These are phyloP conservation scores for Voacanga thouarsii DNA, from an alignment of 257 asterid genomes.

Conservation along the genomic window DNA sequence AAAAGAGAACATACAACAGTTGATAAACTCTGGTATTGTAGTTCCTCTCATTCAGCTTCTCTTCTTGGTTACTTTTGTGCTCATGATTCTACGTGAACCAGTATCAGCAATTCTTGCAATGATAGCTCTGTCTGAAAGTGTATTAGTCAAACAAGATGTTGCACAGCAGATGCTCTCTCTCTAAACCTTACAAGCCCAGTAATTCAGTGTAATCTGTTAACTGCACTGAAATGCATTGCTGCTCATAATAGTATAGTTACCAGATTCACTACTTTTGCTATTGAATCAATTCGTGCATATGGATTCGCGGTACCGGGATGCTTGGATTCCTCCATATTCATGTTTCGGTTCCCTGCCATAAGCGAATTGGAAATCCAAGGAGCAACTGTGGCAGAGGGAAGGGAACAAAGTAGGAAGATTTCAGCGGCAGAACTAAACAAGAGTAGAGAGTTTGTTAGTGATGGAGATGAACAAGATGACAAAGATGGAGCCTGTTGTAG, in stretches of 20 bases:
- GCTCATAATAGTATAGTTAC: constrained; percentile 44
- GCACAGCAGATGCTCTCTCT: constrained; percentile 93
- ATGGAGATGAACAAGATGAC: too few relatives aligned
- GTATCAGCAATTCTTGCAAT: constrained; percentile 89
- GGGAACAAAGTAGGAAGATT: too few relatives aligned
- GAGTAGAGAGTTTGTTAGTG: too few relatives aligned
- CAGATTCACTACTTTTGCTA: too few relatives aligned
- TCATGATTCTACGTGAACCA: constrained; percentile 80
- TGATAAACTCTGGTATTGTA: constrained; percentile 56
- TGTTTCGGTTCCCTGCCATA: too few relatives aligned
- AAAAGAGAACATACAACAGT: constrained; percentile 48
- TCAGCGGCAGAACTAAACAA: too few relatives aligned
- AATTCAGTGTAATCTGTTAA: constrained; percentile 66
- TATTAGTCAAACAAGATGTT: constrained; percentile 56
- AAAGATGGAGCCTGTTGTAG: too few relatives aligned
- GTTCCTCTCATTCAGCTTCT: constrained; percentile 71
- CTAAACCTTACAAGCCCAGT: constrained; percentile 62
- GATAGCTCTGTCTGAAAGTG: constrained; percentile 63
- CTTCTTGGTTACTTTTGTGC: constrained; percentile 84
- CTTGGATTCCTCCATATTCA: too few relatives aligned
- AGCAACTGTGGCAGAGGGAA: too few relatives aligned
- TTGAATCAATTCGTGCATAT: too few relatives aligned
- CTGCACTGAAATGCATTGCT: constrained; percentile 65
- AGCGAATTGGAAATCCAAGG: too few relatives aligned
- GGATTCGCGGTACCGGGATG: too few relatives aligned